phyloP scores from a whole-genome alignment of 2,329 filamentous ascomycete species.

The Bipolaris oryzae region DNA sequence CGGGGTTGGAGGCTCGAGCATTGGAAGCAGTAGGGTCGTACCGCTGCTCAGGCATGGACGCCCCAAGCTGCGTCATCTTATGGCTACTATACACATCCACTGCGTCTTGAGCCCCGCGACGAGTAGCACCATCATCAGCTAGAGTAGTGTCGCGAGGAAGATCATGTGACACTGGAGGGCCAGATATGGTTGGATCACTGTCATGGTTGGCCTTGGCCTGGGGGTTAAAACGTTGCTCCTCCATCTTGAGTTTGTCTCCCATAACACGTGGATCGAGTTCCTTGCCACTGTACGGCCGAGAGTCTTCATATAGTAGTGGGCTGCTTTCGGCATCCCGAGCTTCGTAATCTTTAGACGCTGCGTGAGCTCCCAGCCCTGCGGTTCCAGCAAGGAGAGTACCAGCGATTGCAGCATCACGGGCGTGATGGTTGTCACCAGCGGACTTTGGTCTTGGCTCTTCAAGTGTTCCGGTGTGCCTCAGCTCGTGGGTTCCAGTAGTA shows the following conservation, averaged over 20 bases:
- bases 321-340: slow-evolving; percentile 15
- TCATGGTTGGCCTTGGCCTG: slow-evolving; percentile 14
- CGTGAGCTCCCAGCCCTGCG: slow-evolving; percentile 31
- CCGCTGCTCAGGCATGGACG: slow-evolving; percentile 41
- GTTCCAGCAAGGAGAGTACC: slow-evolving; percentile 33
- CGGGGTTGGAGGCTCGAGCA: slow-evolving; percentile 30
- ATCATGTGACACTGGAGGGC: slow-evolving; percentile 10
- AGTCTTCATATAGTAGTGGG: slow-evolving; percentile 22
- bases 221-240: slow-evolving; percentile 32
- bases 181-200: slow-evolving; percentile 15
- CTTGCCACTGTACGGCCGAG: slow-evolving; percentile 36
- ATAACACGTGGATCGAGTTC: slow-evolving; percentile 38
- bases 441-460: slow-evolving; percentile 26
- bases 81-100: slow-evolving; percentile 38
- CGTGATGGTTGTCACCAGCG: slow-evolving; percentile 31
- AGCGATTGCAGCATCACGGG: slow-evolving; percentile 35
- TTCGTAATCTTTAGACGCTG: slow-evolving; percentile 21
- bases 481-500: slow-evolving; percentile 20
- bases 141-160: slow-evolving; percentile 16
- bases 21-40: slow-evolving; percentile 34
- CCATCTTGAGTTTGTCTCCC: slow-evolving; percentile 18
- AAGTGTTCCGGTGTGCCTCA: slow-evolving; percentile 34
- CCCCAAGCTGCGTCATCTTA: slow-evolving; percentile 35
- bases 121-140: slow-evolving; percentile 35
- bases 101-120: slow-evolving; percentile 44